Conservation (phyloP, 2,329 filamentous ascomycete species). For the Exophiala sp. region DNA sequence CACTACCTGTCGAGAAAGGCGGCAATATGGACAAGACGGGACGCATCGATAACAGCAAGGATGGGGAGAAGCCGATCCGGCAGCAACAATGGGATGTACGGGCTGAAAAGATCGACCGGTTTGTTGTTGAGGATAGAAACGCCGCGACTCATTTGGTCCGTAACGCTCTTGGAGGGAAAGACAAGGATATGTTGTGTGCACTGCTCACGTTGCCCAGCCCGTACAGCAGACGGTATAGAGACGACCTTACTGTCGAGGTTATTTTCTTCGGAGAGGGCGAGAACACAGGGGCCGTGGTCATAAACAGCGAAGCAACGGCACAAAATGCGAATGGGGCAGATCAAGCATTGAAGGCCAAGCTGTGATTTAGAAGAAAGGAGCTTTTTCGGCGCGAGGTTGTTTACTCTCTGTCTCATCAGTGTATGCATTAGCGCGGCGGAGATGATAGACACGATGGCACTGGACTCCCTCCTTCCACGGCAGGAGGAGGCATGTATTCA, state of each 20-base stretch:
- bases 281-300: conserved; percentile 67
- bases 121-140: conserved; percentile 91
- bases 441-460: not conserved
- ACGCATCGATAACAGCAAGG: conserved; percentile 33
- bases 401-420: not conserved
- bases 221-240: conserved; percentile 83
- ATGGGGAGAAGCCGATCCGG: conserved; percentile 61
- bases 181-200: conserved; percentile 88
- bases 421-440: not conserved
- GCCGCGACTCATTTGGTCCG: conserved; percentile 91
- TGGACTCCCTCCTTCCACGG: not conserved
- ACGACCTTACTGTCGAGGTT: conserved; percentile 94
- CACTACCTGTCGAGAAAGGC: conserved; percentile 69
- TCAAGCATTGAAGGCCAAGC: conserved; percentile 40
- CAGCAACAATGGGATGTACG: conserved; percentile 86
- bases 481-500: not conserved
- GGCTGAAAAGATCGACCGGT: conserved; percentile 59
- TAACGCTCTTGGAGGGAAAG: conserved; percentile 88
- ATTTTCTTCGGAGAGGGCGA: conserved; percentile 90
- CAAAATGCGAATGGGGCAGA: conserved; percentile 37
- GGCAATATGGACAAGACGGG: conserved; percentile 52
- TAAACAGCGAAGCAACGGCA: conserved; percentile 84
- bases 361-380: conserved; percentile 33
- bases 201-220: conserved; percentile 86
- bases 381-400: not conserved